A percentile compares a stretch with the other conserved stretches of the same genome.
Conservation (phyloP, 2,329 filamentous ascomycete species). For the Monilinia fructigena region DNA sequence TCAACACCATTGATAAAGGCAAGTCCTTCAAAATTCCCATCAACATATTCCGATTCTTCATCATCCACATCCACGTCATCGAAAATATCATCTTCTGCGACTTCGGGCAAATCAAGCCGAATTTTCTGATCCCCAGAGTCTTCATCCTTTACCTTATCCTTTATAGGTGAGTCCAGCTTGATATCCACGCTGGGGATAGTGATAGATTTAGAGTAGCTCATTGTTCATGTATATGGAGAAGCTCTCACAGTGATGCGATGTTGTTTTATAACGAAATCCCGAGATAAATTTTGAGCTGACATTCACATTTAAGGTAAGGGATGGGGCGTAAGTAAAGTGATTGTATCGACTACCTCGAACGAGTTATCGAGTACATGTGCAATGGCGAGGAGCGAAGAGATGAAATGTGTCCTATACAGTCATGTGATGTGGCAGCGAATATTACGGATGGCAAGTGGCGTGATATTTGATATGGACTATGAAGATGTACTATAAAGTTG, state of each 20-base stretch:
- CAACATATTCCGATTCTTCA: conserved; percentile 34
- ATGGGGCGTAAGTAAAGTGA: neutral
- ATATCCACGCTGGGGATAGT: conserved; percentile 21
- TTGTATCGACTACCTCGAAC: neutral
- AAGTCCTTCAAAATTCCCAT: conserved; percentile 34
- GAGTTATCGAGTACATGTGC: neutral
- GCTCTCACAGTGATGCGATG: neutral
- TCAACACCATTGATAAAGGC: conserved; percentile 19
- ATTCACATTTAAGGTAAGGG: neutral
- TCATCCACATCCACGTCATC: conserved; percentile 35
- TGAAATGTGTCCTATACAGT: neutral
- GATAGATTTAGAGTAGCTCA: conserved; percentile 7
- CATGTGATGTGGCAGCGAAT: neutral
- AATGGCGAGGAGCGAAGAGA: neutral
- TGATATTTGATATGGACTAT: neutral
- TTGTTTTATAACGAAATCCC: neutral
- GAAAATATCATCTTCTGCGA: conserved; percentile 32
- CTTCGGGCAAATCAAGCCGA: conserved; percentile 27
- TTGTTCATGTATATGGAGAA: neutral
- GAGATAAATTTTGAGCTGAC: neutral
- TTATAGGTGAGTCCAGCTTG: conserved; percentile 21
- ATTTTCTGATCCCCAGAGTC: conserved; percentile 26
- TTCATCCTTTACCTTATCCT: conserved; percentile 26
- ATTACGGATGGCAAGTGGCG: neutral
- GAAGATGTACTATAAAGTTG: neutral